Conservation (phyloP, 2,329 filamentous ascomycete species). For the Fusarium continuum region DNA sequence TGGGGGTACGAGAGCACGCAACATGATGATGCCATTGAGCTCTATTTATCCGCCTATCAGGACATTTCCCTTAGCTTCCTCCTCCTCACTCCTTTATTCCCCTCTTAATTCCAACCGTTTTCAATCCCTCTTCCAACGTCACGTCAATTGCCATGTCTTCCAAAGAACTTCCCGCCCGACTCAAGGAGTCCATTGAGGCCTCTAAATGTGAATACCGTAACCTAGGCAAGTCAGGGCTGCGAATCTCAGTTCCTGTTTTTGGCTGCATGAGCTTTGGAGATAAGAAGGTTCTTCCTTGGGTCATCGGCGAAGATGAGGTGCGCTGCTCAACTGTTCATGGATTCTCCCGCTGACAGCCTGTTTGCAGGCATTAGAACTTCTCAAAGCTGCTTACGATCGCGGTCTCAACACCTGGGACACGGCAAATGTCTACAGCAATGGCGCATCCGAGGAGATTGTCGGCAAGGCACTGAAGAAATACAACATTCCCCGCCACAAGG, state of each 20-base stretch:
- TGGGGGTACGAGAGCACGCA: slow-evolving; percentile 7
- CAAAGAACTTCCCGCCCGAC: slow-evolving; percentile 10
- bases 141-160: neutral
- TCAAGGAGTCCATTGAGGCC: slow-evolving; percentile 21
- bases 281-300: slow-evolving; percentile 23
- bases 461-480: slow-evolving; percentile 28
- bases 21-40: neutral
- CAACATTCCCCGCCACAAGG: slow-evolving; percentile 28
- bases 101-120: neutral
- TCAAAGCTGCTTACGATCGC: slow-evolving; percentile 32
- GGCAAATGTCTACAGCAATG: slow-evolving; percentile 30
- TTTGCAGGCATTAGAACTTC: slow-evolving; percentile 7
- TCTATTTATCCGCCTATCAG: slow-evolving; percentile 15
- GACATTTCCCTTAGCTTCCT: neutral
- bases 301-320: slow-evolving; percentile 26
- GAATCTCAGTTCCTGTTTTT: slow-evolving; percentile 19
- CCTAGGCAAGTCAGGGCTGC: slow-evolving; percentile 7
- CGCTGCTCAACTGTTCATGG: fast-evolving
- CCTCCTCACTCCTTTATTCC: neutral
- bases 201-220: slow-evolving; percentile 35
- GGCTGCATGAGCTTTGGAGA: slow-evolving; percentile 34
- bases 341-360: neutral
- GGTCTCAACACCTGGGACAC: slow-evolving; percentile 33
- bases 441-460: slow-evolving; percentile 19
- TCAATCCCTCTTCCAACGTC: neutral